Percentiles rank a stretch among this genome's conserved stretches.
These are phyloP conservation scores for Fraxinus paxiana DNA, from an alignment of 305 asterid genomes.

Conservation along the genomic window DNA sequence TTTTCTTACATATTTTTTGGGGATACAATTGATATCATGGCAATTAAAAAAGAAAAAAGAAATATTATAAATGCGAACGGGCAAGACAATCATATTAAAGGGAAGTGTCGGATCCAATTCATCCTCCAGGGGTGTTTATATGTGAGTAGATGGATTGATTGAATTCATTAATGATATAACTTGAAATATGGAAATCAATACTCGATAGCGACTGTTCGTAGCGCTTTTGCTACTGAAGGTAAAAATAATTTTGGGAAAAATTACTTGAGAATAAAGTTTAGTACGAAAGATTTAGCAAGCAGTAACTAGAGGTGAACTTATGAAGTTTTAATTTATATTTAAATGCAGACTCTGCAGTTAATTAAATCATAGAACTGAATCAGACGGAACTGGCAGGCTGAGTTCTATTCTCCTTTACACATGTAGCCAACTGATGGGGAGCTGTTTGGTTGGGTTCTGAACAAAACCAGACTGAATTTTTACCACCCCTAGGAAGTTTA, in stretches of 20 bases:
- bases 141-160: not conserved
- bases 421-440: not conserved
- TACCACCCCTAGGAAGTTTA: not conserved
- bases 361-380: not conserved
- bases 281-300: not conserved
- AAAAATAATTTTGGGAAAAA: not conserved
- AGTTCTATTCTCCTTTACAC: not conserved
- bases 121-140: not conserved
- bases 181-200: not conserved
- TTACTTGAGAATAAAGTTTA: not conserved
- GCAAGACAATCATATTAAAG: not conserved
- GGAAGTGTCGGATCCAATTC: not conserved
- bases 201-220: not conserved
- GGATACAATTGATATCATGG: not conserved
- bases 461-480: not conserved
- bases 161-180: not conserved
- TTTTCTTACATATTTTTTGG: not conserved
- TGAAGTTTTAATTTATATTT: no score
- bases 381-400: not conserved
- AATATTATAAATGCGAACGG: not conserved
- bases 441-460: not conserved
- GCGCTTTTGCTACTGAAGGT: not conserved
- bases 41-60: not conserved
- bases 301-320: not conserved
- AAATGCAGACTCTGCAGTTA: not conserved